phyloP scores from a whole-genome alignment of 192 early-diverging fungal species.

The Anaeromyces robustus region DNA sequence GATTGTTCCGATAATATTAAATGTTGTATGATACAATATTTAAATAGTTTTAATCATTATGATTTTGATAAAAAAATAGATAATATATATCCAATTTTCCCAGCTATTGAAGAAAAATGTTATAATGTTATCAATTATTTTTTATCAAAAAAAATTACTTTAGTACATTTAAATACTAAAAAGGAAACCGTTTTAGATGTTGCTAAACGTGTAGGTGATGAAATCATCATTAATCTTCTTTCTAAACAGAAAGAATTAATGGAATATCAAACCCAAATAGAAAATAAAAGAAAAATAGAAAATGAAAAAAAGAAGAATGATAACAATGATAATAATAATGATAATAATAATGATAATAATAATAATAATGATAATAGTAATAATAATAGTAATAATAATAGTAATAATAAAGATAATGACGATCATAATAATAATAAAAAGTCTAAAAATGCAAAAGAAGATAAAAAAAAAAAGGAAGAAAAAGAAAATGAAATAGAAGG shows the following conservation, averaged over 20 bases:
- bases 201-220: neutral
- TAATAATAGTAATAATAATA: no score
- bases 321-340: neutral
- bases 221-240: neutral
- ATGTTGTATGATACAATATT: neutral
- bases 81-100: neutral
- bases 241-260: neutral
- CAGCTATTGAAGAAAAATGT: neutral
- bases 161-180: neutral
- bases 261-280: no score
- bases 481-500: no score
- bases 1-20: neutral
- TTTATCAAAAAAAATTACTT: neutral
- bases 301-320: neutral
- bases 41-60: neutral
- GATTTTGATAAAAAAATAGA: neutral
- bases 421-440: no score
- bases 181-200: neutral
- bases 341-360: neutral
- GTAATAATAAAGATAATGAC: no score
- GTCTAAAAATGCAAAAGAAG: no score
- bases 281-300: neutral
- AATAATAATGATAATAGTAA: no score
- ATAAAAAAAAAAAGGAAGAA: no score
- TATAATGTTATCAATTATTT: neutral